Evolutionary conservation across 2,329 filamentous ascomycete species (phyloP).

Genomic region (Fusarium lyarnte): DNA sequence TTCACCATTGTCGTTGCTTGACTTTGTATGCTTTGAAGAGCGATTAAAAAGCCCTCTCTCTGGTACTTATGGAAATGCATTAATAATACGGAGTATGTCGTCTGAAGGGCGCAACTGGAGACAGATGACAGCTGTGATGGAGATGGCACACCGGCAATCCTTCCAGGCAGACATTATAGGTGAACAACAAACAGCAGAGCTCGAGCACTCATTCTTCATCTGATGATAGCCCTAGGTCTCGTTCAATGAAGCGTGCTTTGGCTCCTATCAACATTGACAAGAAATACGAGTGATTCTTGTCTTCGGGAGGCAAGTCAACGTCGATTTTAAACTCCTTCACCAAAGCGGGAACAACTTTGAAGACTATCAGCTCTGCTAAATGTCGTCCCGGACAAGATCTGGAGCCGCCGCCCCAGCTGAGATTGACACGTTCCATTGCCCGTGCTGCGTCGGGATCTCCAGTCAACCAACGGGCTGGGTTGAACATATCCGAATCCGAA

Average conservation of each 20-base stretch:
- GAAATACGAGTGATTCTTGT: conserved; percentile 58
- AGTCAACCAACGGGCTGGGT: conserved; percentile 59
- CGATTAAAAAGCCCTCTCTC: accelerated
- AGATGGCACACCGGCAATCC: background rate
- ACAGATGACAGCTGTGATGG: background rate
- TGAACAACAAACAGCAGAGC: background rate
- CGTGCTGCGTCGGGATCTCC: conserved; percentile 42
- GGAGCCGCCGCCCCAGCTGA: conserved; percentile 63
- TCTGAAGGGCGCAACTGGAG: conserved; percentile 24
- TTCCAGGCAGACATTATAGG: background rate
- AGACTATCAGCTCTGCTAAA: conserved; percentile 61
- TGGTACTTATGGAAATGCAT: conserved; percentile 13
- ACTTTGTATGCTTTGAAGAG: background rate
- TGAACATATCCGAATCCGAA: conserved; percentile 53
- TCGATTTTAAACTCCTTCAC: conserved; percentile 57
- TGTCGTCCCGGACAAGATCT: conserved; percentile 61
- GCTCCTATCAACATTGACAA: conserved; percentile 62
- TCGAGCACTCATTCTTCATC: too few relatives aligned
- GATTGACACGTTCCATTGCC: conserved; percentile 58
- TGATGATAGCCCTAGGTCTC: background rate
- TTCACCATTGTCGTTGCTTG: conserved; percentile 8
- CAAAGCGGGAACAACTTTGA: conserved; percentile 55
- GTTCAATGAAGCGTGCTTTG: conserved; percentile 51
- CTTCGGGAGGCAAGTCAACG: conserved; percentile 50
- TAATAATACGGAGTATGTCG: conserved; percentile 31